Evolutionary conservation across 1,139 yeast genomes (phyloP).

Genomic region (Suhomyces anneliseae): DNA sequence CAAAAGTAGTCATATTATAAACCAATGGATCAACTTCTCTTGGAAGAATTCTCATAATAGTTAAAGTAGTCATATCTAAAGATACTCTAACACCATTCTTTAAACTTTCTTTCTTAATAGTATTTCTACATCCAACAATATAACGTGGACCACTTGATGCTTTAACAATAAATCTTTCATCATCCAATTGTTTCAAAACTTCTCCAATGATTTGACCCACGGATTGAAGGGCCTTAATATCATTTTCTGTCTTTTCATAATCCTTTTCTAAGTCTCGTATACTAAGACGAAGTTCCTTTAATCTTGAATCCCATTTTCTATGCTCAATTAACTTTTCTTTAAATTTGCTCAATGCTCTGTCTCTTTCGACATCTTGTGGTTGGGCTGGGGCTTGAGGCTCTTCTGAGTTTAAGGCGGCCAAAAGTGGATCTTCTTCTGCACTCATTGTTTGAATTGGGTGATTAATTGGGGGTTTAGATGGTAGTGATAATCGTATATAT

Average conservation of each 20-base stretch:
- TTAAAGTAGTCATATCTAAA: slow-evolving; percentile 94
- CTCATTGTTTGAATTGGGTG: slow-evolving; percentile 38
- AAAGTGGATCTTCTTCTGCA: slow-evolving; percentile 68
- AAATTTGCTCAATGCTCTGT: slow-evolving; percentile 74
- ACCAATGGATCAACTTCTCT: slow-evolving; percentile 98
- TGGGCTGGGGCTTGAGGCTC: slow-evolving; percentile 13
- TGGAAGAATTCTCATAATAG: slow-evolving; percentile 96
- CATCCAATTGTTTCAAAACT: slow-evolving; percentile 92
- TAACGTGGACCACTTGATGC: slow-evolving; percentile 98
- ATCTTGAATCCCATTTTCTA: slow-evolving; percentile 90
- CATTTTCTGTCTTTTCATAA: slow-evolving; percentile 93
- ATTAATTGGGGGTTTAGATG: slow-evolving; percentile 1
- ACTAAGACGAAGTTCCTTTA: slow-evolving; percentile 79
- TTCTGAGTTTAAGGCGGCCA: slow-evolving; percentile 64
- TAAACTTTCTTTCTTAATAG: slow-evolving; percentile 78
- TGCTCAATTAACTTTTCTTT: slow-evolving; percentile 89
- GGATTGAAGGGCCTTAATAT: slow-evolving; percentile 93
- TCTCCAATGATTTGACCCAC: slow-evolving; percentile 99
- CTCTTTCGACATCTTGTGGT: slow-evolving; percentile 71
- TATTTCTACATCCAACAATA: slow-evolving; percentile 95
- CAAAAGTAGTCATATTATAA: slow-evolving; percentile 96
- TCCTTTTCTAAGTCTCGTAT: slow-evolving; percentile 83
- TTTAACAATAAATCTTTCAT: slow-evolving; percentile 92
- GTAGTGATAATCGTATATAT: neutral
- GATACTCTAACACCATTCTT: slow-evolving; percentile 97